These are phyloP conservation scores for Scytalidium sp. DNA, from an alignment of 2,329 filamentous ascomycete genomes.

Conservation along the genomic window DNA sequence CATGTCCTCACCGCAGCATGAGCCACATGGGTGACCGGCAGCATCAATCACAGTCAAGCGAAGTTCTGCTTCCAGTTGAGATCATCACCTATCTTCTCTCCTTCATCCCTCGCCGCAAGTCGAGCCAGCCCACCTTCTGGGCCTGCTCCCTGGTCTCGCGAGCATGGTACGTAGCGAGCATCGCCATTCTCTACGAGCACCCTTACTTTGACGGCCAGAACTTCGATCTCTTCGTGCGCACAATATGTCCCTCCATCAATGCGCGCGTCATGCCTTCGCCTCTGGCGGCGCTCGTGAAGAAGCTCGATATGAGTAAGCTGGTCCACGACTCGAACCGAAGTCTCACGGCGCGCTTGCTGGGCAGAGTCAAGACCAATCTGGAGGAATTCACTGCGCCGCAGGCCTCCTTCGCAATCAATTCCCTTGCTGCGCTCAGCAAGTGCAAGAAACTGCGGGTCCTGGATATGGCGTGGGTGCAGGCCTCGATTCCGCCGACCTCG, in stretches of 20 bases:
- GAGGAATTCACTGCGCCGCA: constrained; percentile 31
- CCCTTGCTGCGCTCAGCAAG: constrained; percentile 30
- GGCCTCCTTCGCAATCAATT: constrained; percentile 29
- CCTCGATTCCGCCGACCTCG: constrained; percentile 25
- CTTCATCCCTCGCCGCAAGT: constrained; percentile 19
- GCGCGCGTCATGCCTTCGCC: constrained; percentile 28
- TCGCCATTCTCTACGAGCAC: constrained; percentile 21
- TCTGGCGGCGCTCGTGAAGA: constrained; percentile 23
- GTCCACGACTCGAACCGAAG: constrained; percentile 27
- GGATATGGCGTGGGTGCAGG: constrained; percentile 27
- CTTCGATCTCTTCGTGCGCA: constrained; percentile 27
- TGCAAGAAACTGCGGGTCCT: constrained; percentile 26
- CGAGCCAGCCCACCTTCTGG: constrained; percentile 22
- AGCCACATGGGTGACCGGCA: too few relatives aligned
- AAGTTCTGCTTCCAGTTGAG: constrained; percentile 26
- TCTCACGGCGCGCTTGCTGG: constrained; percentile 27
- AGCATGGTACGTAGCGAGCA: constrained; percentile 25
- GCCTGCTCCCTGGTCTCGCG: constrained; percentile 26
- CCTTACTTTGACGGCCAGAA: constrained; percentile 25
- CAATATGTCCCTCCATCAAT: constrained; percentile 32
- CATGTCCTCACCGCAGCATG: too few relatives aligned
- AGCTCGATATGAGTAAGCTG: constrained; percentile 28
- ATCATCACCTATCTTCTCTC: constrained; percentile 27
- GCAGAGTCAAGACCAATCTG: constrained; percentile 28
- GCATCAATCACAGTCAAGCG: too few relatives aligned